Percentiles rank a stretch among this genome's conserved stretches.
Evolutionary conservation across 2,329 filamentous ascomycete species (phyloP).

Genomic region (Exophiala xenobiotica): DNA sequence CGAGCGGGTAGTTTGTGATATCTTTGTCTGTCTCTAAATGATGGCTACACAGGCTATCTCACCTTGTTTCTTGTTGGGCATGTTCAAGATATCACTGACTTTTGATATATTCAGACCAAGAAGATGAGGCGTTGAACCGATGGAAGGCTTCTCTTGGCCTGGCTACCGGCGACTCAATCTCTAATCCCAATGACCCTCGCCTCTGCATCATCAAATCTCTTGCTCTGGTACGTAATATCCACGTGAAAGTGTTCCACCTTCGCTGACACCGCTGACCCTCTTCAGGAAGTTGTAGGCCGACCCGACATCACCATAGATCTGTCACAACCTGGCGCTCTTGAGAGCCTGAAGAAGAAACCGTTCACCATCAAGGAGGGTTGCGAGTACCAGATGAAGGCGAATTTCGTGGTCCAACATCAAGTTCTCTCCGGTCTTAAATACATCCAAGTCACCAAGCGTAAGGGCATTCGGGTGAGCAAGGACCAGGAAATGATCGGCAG

Average conservation of each 20-base stretch:
- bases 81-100: constrained; percentile 1
- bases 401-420: constrained; percentile 95
- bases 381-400: constrained; percentile 89
- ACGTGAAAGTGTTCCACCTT: too few relatives aligned
- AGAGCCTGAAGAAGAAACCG: constrained; percentile 80
- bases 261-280: too few relatives aligned
- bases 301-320: constrained; percentile 87
- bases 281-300: constrained; percentile 72
- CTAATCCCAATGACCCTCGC: constrained; percentile 76
- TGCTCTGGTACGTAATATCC: constrained; percentile 68
- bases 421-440: constrained; percentile 95
- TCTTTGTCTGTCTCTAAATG: too few relatives aligned
- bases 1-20: too few relatives aligned
- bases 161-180: constrained; percentile 66
- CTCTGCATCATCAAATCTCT: constrained; percentile 92
- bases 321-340: constrained; percentile 68
- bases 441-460: constrained; percentile 87
- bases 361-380: constrained; percentile 97
- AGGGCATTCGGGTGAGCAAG: constrained; percentile 84
- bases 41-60: too few relatives aligned
- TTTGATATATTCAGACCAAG: constrained; percentile 50
- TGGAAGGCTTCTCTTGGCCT: constrained; percentile 98
- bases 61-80: too few relatives aligned
- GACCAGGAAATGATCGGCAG: constrained; percentile 98
- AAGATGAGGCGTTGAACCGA: constrained; percentile 91